Evolutionary conservation across 1,284 basidiomycete genomes (phyloP).

Genomic region (Athelia psychrophila): DNA sequence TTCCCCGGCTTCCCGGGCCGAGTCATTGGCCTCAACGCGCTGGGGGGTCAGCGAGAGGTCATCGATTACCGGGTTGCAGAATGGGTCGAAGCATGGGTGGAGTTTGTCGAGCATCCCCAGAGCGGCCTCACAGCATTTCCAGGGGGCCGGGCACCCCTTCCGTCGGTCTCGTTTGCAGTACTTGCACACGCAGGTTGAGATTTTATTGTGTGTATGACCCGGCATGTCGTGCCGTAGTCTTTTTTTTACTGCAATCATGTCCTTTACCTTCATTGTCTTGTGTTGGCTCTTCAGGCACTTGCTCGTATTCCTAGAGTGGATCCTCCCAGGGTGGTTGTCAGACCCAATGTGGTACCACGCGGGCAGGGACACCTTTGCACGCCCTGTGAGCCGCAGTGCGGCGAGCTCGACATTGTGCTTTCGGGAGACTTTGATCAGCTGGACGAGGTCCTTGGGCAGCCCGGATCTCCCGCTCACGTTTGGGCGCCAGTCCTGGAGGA

Average conservation of each 20-base stretch:
- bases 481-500: background rate
- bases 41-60: too few relatives aligned
- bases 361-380: constrained; percentile 11
- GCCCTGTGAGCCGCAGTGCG: constrained; percentile 4
- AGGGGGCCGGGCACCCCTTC: background rate
- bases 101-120: constrained; percentile 1
- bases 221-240: background rate
- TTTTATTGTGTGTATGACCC: background rate
- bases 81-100: constrained; percentile 3
- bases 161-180: background rate
- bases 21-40: background rate
- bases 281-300: constrained; percentile 8
- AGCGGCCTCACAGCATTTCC: constrained; percentile 2
- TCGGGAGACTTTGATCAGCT: background rate
- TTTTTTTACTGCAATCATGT: background rate
- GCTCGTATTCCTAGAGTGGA: background rate
- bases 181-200: background rate
- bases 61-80: too few relatives aligned
- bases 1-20: background rate
- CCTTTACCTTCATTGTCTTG: constrained; percentile 2
- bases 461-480: background rate
- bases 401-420: constrained; percentile 3
- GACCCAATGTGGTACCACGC: constrained; percentile 11
- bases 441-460: constrained; percentile 7
- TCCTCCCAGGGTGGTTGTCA: background rate